A percentile compares a stretch with the other conserved stretches of the same genome.
Conservation (phyloP, 2,329 filamentous ascomycete species). For the Diaporthe capsici region DNA sequence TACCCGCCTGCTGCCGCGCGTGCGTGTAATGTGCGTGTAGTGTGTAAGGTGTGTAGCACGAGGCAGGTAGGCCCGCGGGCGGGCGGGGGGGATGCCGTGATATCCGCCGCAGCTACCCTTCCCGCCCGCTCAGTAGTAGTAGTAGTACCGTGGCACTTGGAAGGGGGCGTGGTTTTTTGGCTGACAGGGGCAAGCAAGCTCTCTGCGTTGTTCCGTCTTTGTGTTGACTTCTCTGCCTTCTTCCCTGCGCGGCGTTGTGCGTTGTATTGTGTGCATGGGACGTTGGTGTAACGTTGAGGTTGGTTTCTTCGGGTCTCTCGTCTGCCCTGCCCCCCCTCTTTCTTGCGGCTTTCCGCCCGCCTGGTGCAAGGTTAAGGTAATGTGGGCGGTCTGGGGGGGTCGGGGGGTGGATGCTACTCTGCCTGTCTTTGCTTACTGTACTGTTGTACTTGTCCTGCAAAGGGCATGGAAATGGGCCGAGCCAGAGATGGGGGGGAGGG, state of each 20-base stretch:
- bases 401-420: too few species aligned
- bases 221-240: background rate
- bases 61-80: background rate
- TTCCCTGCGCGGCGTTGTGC: background rate
- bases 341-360: background rate
- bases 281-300: constrained; percentile 3
- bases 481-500: background rate
- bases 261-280: background rate
- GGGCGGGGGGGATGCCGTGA: background rate
- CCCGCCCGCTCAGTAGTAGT: background rate
- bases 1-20: constrained; percentile 11
- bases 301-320: background rate
- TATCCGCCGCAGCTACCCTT: background rate
- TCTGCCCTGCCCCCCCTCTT: too few species aligned
- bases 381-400: too few species aligned
- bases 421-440: too few species aligned
- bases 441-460: too few species aligned
- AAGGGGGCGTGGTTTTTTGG: background rate
- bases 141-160: background rate
- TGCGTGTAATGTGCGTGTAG: background rate
- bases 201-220: too few species aligned
- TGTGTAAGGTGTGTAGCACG: background rate
- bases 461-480: too few species aligned
- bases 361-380: too few species aligned
- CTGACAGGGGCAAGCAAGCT: background rate